Conservation (phyloP, 139 green algal species). For the Astrephomene gubernaculifera region DNA sequence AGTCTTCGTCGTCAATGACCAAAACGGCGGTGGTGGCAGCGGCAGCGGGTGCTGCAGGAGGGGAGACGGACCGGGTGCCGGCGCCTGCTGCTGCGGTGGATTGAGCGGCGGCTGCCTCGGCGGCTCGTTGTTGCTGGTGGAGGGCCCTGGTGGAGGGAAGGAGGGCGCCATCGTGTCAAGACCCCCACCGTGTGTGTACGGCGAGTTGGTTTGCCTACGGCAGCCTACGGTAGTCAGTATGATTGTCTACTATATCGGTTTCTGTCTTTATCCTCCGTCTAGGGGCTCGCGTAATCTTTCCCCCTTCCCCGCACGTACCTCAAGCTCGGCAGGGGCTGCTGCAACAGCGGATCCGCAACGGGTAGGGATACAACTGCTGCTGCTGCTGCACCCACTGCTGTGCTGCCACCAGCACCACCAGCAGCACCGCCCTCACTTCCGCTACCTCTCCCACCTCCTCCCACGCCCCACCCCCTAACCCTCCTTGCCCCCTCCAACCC, state of each 20-base stretch:
- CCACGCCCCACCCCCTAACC: not conserved
- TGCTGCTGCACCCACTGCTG: no score
- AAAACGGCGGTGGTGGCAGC: not conserved
- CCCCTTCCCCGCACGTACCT: not conserved
- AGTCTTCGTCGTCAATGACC: conserved; percentile 24
- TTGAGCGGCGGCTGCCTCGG: conserved; percentile 4
- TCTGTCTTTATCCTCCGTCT: no score
- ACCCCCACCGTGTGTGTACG: no score
- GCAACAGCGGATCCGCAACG: not conserved
- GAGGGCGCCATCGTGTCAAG: no score
- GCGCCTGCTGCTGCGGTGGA: not conserved
- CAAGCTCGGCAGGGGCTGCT: not conserved
- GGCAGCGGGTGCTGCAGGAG: not conserved
- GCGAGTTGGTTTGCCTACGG: no score
- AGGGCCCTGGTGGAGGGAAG: not conserved
- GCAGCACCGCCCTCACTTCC: not conserved
- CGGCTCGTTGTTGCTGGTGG: conserved; percentile 20
- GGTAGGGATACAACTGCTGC: no score
- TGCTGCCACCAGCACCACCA: not conserved
- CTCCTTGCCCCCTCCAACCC: not conserved
- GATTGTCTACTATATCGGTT: no score
- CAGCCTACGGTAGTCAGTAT: no score
- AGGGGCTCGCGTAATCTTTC: no score
- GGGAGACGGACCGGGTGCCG: not conserved
- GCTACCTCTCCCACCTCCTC: not conserved